Evolutionary conservation across 208 protist genomes (phyloP).

Genomic region (Borovskyia barvae): DNA sequence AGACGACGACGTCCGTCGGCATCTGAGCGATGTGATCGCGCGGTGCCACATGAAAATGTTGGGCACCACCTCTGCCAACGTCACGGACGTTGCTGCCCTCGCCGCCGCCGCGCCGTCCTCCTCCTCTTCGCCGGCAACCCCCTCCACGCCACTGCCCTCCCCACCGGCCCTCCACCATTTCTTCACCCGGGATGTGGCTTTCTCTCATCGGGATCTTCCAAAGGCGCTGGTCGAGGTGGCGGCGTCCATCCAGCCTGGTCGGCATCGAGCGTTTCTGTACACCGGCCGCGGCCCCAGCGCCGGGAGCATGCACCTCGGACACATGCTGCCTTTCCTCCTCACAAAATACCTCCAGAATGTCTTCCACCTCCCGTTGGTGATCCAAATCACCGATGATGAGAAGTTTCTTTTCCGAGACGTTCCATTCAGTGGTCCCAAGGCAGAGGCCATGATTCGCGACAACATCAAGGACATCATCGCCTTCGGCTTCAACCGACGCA

Average conservation of each 20-base stretch:
- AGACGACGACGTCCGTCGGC: slow-evolving; percentile 32
- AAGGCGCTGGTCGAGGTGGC: slow-evolving; percentile 91
- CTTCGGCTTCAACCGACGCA: slow-evolving; percentile 96
- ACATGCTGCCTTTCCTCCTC: slow-evolving; percentile 99
- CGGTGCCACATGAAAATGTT: slow-evolving; percentile 2
- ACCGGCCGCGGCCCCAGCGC: slow-evolving; percentile 99
- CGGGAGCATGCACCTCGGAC: slow-evolving; percentile 97
- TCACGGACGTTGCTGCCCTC: background rate
- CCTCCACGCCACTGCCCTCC: background rate
- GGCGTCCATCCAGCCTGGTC: slow-evolving; percentile 33
- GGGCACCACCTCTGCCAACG: slow-evolving; percentile 9
- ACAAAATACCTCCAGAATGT: slow-evolving; percentile 98
- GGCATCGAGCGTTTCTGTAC: slow-evolving; percentile 97
- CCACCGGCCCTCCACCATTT: slow-evolving; percentile 83
- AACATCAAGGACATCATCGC: slow-evolving; percentile 99
- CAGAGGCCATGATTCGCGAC: slow-evolving; percentile 76
- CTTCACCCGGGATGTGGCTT: slow-evolving; percentile 95
- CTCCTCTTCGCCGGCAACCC: background rate
- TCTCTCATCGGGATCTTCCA: slow-evolving; percentile 97
- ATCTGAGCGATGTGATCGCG: slow-evolving; percentile 32
- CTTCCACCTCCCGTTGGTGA: slow-evolving; percentile 97
- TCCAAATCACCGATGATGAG: slow-evolving; percentile 99
- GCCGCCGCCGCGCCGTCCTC: background rate
- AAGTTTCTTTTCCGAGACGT: slow-evolving; percentile 98
- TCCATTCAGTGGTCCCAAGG: slow-evolving; percentile 74